Evolutionary conservation across 2,329 filamentous ascomycete species (phyloP).

Genomic region (Pseudogymnoascus sp.): DNA sequence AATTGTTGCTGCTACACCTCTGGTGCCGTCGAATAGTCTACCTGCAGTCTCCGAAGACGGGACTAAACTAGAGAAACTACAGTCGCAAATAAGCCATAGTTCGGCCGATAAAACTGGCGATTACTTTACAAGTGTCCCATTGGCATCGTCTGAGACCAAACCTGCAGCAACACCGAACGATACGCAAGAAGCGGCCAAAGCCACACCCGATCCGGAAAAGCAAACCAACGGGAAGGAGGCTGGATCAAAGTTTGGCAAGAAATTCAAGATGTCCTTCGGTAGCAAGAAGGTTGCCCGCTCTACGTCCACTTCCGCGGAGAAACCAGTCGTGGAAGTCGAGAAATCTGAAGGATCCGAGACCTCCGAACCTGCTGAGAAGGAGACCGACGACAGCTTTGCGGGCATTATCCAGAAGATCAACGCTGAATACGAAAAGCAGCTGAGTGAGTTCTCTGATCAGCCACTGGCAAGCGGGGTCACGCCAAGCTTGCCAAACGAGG

Average conservation of each 20-base stretch:
- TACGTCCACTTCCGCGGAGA: slow-evolving; percentile 56
- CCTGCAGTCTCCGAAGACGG: slow-evolving; percentile 41
- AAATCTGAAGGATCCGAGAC: slow-evolving; percentile 45
- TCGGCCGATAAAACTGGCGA: slow-evolving; percentile 57
- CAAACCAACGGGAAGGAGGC: slow-evolving; percentile 52
- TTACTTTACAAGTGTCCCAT: slow-evolving; percentile 62
- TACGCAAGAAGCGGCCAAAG: slow-evolving; percentile 35
- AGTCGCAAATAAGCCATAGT: slow-evolving; percentile 48
- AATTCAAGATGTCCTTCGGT: slow-evolving; percentile 68
- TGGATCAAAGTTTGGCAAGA: slow-evolving; percentile 66
- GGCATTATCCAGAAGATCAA: slow-evolving; percentile 66
- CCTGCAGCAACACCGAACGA: slow-evolving; percentile 39
- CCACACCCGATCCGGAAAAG: slow-evolving; percentile 46
- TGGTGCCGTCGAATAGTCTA: slow-evolving; percentile 29
- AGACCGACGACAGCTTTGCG: slow-evolving; percentile 65
- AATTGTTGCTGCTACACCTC: slow-evolving; percentile 70
- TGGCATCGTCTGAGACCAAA: slow-evolving; percentile 39
- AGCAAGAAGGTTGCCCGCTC: slow-evolving; percentile 76
- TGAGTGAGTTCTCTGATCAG: slow-evolving; percentile 46
- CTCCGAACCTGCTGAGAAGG: slow-evolving; percentile 58
- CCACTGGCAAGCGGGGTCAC: slow-evolving; percentile 54
- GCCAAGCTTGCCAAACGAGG: slow-evolving; percentile 63
- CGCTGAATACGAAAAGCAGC: slow-evolving; percentile 61
- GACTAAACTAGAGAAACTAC: slow-evolving; percentile 44
- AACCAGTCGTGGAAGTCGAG: slow-evolving; percentile 63